phyloP scores from a whole-genome alignment of 768 basidiomycete genomes.

The Piloderma croceum region DNA sequence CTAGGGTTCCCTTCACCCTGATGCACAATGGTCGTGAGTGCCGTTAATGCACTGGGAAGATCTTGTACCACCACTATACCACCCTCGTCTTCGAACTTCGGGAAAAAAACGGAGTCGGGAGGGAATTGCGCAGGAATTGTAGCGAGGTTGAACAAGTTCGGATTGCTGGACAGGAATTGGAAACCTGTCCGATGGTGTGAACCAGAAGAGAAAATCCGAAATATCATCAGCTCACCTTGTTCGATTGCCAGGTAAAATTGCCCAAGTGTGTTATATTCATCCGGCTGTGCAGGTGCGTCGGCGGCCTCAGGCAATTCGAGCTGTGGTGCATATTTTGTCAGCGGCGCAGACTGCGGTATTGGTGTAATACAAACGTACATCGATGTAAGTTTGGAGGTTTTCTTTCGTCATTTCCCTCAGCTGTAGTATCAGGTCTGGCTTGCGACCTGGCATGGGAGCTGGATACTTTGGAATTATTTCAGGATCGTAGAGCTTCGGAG shows the following conservation, averaged over 20 bases:
- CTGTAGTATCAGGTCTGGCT: constrained; percentile 5
- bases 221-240: constrained; percentile 1
- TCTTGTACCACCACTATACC: constrained; percentile 11
- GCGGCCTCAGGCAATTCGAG: constrained; percentile 8
- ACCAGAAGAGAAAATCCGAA: too few species aligned
- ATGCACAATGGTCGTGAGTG: constrained; percentile 18
- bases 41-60: constrained; percentile 12
- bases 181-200: too few species aligned
- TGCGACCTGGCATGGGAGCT: constrained; percentile 10
- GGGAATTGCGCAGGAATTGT: constrained; percentile 1
- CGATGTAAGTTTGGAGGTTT: constrained; percentile 4
- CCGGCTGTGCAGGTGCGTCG: constrained; percentile 6
- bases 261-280: constrained; percentile 10
- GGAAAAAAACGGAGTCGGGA: constrained; percentile 1
- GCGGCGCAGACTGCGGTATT: neutral
- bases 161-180: neutral
- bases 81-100: constrained; percentile 1
- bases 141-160: neutral
- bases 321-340: constrained; percentile 3
- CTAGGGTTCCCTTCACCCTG: constrained; percentile 26
- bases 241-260: constrained; percentile 12
- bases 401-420: neutral
- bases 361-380: neutral
- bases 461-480: constrained; percentile 18
- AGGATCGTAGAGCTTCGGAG: constrained; percentile 16